These are phyloP conservation scores for Rhizoclosmatium globosum DNA, from an alignment of 192 early-diverging fungal species.

Conservation along the genomic window DNA sequence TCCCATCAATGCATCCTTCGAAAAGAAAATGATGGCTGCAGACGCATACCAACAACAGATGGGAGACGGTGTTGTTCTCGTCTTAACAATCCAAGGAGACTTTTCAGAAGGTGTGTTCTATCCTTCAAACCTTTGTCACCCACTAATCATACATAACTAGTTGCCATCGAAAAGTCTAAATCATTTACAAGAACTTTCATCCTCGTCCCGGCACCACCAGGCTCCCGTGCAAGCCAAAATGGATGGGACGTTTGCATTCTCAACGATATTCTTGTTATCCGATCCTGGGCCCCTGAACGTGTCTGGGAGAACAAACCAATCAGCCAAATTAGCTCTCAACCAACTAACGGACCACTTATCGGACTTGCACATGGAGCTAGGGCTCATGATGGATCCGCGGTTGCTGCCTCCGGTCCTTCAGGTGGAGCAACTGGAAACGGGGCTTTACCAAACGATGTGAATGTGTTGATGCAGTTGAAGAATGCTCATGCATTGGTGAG, in stretches of 20 bases:
- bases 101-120: conserved; percentile 43
- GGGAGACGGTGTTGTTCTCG: conserved; percentile 16
- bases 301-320: conserved; percentile 14
- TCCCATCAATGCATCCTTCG: conserved; percentile 34
- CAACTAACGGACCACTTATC: conserved; percentile 27
- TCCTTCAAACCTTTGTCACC: neutral
- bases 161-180: conserved; percentile 21
- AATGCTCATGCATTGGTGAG: conserved; percentile 39
- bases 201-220: conserved; percentile 45
- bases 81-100: conserved; percentile 50
- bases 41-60: conserved; percentile 37
- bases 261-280: conserved; percentile 36
- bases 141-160: neutral
- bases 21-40: conserved; percentile 21
- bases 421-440: neutral
- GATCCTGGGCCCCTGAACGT: conserved; percentile 20
- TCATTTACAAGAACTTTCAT: conserved; percentile 53
- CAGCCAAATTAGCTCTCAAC: conserved; percentile 6
- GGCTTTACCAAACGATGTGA: conserved; percentile 30
- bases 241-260: conserved; percentile 27
- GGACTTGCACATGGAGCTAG: conserved; percentile 31
- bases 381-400: neutral
- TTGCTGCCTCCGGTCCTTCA: neutral
- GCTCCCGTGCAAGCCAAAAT: conserved; percentile 32
- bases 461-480: conserved; percentile 29